These are phyloP conservation scores for Phaseolus lunatus DNA, from an alignment of 306 rosid genomes.

Conservation along the genomic window DNA sequence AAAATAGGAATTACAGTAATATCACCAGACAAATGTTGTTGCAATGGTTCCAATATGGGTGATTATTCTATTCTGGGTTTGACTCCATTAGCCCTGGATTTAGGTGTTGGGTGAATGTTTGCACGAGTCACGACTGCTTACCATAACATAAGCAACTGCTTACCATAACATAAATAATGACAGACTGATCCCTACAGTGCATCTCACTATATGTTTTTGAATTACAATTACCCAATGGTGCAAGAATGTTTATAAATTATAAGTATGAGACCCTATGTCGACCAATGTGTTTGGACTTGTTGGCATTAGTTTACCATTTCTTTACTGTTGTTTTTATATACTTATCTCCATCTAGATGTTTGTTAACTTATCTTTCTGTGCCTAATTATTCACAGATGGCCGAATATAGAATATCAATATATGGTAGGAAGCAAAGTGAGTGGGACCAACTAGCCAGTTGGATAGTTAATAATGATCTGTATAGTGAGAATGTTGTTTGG, in stretches of 20 bases:
- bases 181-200: not conserved
- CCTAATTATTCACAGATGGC: conserved; percentile 82
- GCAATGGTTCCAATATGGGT: not conserved
- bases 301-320: conserved; percentile 21
- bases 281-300: not conserved
- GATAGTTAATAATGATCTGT: conserved; percentile 96
- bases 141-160: not conserved
- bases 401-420: conserved; percentile 92
- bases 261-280: not conserved
- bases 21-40: not conserved
- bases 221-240: not conserved
- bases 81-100: not conserved
- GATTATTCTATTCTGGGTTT: not conserved
- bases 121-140: too few species aligned
- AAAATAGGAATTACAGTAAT: not conserved
- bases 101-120: not conserved
- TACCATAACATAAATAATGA: not conserved
- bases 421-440: conserved; percentile 99
- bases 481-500: conserved; percentile 97
- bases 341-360: conserved; percentile 30
- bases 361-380: conserved; percentile 18
- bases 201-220: not conserved
- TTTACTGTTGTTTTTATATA: conserved; percentile 17
- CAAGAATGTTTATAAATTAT: not conserved
- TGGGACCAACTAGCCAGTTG: conserved; percentile 99